Evolutionary conservation across 257 asterid genomes (phyloP), one percentile per base, ranked within the genome.

Genomic region (Nemophila menziesii): DNA sequence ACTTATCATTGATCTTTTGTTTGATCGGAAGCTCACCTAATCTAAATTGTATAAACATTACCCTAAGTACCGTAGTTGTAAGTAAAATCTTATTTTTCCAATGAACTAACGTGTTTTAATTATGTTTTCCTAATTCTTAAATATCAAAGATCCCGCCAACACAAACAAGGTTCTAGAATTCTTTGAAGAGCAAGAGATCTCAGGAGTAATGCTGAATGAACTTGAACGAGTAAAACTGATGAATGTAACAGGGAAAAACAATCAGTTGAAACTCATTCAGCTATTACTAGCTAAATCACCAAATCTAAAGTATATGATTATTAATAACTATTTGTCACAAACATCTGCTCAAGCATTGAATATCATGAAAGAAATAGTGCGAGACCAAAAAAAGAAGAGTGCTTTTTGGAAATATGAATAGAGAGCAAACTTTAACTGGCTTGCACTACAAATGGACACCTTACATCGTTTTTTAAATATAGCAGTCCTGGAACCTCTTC

Each of bases 201-300:
- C 54, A 0, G 33, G 33, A 11, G 22, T 46, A 3, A 26, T 22
- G 3, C 39, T 55, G 7, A 27, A 55, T 46, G 43, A 38, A 33
- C 61, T 56, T 46, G 41, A 21, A 17, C 12, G 27, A 14, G 62
- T 55, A 48, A 46, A 56, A 22, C 43, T 46, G 34, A 12, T 5
- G 39, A 3, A 13, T 22, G 27, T 55, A 16, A 2, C 20, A 24
- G 48, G 39, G 13, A 47, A 43, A 1, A 23, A 14, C 11, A 4
- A 33, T 20, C 37, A 56, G 49, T 23, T 56, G 55, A 20, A 29
- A 4, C 14, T 47, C 49, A 47, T 56, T 5, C 27, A 20, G 55
- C 39, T 56, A 38, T 15, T 46, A 27, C 20, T 56, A 20, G 45
- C 33, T 23, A 54, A 23, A 11, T 54, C 60, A 8, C 45, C 46